Base-by-base conservation (phyloP, 2,329 filamentous ascomycete genomes). In the Trichothecium roseum region DNA sequence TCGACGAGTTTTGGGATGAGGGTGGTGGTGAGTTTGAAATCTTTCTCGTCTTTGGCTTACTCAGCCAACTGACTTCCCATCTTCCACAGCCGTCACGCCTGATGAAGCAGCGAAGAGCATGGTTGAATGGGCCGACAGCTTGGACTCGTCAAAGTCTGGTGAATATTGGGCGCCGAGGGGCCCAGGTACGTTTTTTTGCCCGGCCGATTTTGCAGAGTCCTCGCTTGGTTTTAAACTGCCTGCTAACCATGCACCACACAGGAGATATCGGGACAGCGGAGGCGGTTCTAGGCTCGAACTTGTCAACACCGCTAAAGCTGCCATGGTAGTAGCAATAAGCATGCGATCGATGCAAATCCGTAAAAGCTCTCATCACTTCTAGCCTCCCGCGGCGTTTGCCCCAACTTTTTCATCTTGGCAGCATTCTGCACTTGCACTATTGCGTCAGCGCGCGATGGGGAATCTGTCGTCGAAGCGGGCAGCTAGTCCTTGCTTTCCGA, bases 101-200 rank as follows among this genome's bases (percentile, higher is more conserved):
- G 74, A 81, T 42, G 72, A 75, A 48, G 78, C 80, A 8, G 81
- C 81, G 6, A 59, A 68, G 45, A 75, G 69, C 28, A 57, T 86
- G 30, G 56, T 69, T 1, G 63, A 75, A 18, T 85, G 79, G 68
- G 64, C 74, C 9, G 67, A 76, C 26, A 62, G 58, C 9, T 74
- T 85, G 40, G 73, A 78, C 47, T 72, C 84, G 18, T 64, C 59
- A 45, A 79, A 77, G 55, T 78, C 77, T 5, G 81, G 81, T 7
- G 62, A 83, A 56, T 84, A 74, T 46, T 85, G 81, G 81, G 81
- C 81, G 24, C 81, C 81, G 3, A 63, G 79, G 44, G 81, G 81
- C 44, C 69, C 80, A 38, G 60, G 77, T 80, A 59, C 60, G 72
- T 59, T 34, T 45, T 39, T 28, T 20, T 35, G 29, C 34, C 18